Base-by-base conservation (phyloP, 345 rosid species). In the Ceriops tagal region DNA sequence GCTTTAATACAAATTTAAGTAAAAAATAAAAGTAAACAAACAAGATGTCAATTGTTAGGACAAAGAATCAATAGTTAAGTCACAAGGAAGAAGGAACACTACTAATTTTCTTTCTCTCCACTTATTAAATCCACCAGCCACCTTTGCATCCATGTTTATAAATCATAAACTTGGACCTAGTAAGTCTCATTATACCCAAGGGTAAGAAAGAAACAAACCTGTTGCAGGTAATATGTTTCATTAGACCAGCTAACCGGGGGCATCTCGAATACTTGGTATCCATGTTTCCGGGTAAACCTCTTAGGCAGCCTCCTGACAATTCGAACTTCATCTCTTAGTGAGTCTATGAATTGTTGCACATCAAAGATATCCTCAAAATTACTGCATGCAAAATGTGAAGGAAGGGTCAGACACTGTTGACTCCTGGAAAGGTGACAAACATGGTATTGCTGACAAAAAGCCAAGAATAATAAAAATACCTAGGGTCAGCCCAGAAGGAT, bases 191-290 rank as follows among this genome's bases (percentile, higher is more conserved):
- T 43, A 22, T 55, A 22, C 58, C 28, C 24, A 8, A 3, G 22
- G 58, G 27, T 24, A 21, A 53, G 5, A 26, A 62, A 24, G 56
- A 47, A 37, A 52, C 76, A 64, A 65, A 95, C 97, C 99, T 90
- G 96, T 52, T 90, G 85, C 77, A 92, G 73, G 77, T 95, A 95
- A 74, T 95, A 95, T 30, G 83, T 88, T 56, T 87, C 93, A 73
- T 84, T 89, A 79, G 99, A 95, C 99, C 99, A 95, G 87, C 97
- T 92, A 67, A 95, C 87, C 47, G 99, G 99, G 53, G 96, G 86
- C 96, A 92, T 90, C 77, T 70, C 77, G 43, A 90, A 73, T 70
- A 86, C 79, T 73, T 81, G 73, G 77, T 79, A 84, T 35, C 91
- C 85, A 62, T 90, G 66, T 79, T 92, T 95, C 73, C 70, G 77